Evolutionary conservation across 805 yeast species (phyloP), one percentile per base, ranked within the genome.

Genomic region (Saccharomycopsis sp.): DNA sequence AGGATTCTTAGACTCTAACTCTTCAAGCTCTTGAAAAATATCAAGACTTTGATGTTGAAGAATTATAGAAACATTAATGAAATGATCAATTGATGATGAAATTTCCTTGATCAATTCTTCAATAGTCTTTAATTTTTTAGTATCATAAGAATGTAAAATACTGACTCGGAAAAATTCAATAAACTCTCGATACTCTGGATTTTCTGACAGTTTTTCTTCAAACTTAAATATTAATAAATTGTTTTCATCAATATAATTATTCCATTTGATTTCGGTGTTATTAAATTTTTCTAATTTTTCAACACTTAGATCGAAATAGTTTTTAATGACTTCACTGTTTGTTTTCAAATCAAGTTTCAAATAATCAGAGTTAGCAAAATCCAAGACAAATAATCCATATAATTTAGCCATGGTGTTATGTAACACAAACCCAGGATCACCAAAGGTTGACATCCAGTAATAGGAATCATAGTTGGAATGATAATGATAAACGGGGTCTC

Each of bases 401-500:
- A 63, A 64, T 52, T 74, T 69, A n/a, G 78, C 66, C 51, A 71
- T 54, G 3, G 76, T 55, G 39, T 73, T 72, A 27, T 80, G 88
- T 46, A 58, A 65, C 34, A 62, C 62, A 60, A 75, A 78, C 0
- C 69, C 75, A 8, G 79, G 76, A 52, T 80, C 87, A 20, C 72
- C 80, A 53, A 57, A 68, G 3, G 58, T 62, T 28, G 65, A 62
- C 78, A 79, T 76, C 88, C 88, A 81, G 47, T 74, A 63, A 55
- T 60, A 72, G 1, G 82, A 74, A 56, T 79, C 87, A 52, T 76
- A 80, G 53, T 76, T 74, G 20, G 87, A 78, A 54, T 81, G 88
- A 55, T 80, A 79, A 46, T 78, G 87, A 53, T 80, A 80, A 3
- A 79, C 73, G 0, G 85, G 66, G 37, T 76, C 80, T 12, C 52